Base-by-base conservation (phyloP, 73 alveolate genomes). In the Paramecium sonneborni region DNA sequence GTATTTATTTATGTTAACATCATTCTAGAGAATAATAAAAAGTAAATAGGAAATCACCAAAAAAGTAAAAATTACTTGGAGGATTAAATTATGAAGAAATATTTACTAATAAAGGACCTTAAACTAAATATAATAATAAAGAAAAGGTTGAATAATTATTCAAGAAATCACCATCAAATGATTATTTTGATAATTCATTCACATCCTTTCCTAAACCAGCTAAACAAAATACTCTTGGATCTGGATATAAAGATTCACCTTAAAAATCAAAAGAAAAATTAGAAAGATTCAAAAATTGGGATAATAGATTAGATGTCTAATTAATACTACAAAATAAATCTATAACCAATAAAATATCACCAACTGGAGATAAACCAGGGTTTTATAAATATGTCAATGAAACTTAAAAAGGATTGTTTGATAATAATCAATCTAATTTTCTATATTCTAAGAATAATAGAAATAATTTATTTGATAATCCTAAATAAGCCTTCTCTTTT, bases 161-260 rank as follows among this genome's bases (percentile, higher is more conserved):
- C 24, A 62, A 62, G 28, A 62, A 46, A 62, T 62, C 39, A 62
- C 44, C 68, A 4, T n/a, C 18, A 15, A 32, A 62, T 62, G 44
- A 26, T 62, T 62, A 26, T 28, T 62, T 62, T 10, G 84, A 62
- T 30, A 62, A 62, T 32, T 30, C 84, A 62, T 62, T 62, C 24
- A 14, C 84, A 30, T 62, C 84, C 0, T 62, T 62, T 0, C 84
- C 84, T 26, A 62, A 62, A 62, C 84, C 84, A 1, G 39, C 39
- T 2, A 62, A 46, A 72, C 35, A 72, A 18, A 32, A 32, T 35
- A 72, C 86, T 34, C 32, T 72, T 20, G 86, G 86, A 72, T 72
- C 86, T 32, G 57, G 86, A 72, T 72, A 72, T 72, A 72, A 79
- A 14, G 90, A 79, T 30, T 79, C 90, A 18, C 90, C 90, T 15